Evolutionary conservation across 164 flowering plant genomes (phyloP), one percentile per base, ranked within the genome.

Genomic region (Magnolia officinalis): DNA sequence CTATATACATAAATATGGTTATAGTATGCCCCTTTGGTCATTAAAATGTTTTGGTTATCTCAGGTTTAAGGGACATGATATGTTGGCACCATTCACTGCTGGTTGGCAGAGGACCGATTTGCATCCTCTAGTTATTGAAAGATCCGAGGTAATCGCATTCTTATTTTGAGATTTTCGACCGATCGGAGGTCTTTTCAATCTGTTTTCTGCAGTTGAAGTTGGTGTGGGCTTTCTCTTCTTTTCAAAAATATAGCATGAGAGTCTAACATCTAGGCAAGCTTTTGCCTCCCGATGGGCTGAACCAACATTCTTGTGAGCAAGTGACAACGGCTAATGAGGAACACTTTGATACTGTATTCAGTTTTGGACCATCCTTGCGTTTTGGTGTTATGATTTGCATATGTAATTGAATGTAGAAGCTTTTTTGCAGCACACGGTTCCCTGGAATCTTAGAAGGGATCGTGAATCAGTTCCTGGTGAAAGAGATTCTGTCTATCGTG

Each of bases 41-140:
- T 29, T n/a, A 13, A 59, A 74, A 68, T 77, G 23, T 61, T 4
- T 61, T 6, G 31, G 55, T 49, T 50, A 37, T 61, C 7, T 61
- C 79, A 96, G 99, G 80, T 94, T 79, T 76, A 90, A 91, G 83
- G 98, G 98, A 63, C 99, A 96, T 86, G 94, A 84, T 82, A 96
- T 96, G 99, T 79, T 96, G 81, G 99, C 99, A 71, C 99, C 99
- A 68, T 96, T 96, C 78, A 96, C 99, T 69, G 91, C 99, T 70
- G 99, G 99, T 59, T 91, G 94, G 93, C 97, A 94, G 78, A 78
- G 79, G 75, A 79, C 88, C 45, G 98, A 94, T 78, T 23, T 84
- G 74, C 77, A 92, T 84, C 99, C 99, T 45, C 80, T 96, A 45
- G 87, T 96, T 37, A 96, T 96, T 59, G 95, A 88, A 37, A 94